A percentile compares a stretch with the other conserved stretches of the same genome.
phyloP scores from a whole-genome alignment of 345 rosid genomes.

The Eucalyptus erythrocorys region DNA sequence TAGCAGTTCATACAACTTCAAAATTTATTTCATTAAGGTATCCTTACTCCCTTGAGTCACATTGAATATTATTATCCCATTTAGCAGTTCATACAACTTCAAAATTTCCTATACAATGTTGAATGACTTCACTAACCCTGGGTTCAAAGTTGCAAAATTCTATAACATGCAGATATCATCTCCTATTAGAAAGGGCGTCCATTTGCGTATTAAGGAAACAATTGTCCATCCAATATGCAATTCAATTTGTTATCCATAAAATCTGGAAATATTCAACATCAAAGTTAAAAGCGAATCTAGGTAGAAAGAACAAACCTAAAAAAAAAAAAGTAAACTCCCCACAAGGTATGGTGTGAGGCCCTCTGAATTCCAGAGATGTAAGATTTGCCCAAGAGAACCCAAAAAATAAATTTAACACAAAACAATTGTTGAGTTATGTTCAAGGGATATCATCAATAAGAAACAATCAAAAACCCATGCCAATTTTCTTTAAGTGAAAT shows the following conservation, averaged over 20 bases:
- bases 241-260: neutral
- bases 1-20: neutral
- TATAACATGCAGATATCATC: neutral
- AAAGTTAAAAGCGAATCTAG: neutral
- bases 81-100: neutral
- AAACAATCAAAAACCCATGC: neutral
- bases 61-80: neutral
- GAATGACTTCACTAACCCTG: neutral
- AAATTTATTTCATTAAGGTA: neutral
- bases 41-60: neutral
- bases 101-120: neutral
- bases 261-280: neutral
- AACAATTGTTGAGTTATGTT: neutral
- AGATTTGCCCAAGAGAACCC: neutral
- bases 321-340: neutral
- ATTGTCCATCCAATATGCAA: neutral
- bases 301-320: neutral
- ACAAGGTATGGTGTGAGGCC: neutral
- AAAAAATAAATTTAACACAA: neutral
- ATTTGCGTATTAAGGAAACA: neutral
- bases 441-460: neutral
- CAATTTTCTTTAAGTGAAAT: neutral
- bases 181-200: neutral
- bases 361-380: neutral
- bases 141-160: neutral